Evolutionary conservation across 345 rosid species (phyloP).

Genomic region (Excoecaria agallocha): DNA sequence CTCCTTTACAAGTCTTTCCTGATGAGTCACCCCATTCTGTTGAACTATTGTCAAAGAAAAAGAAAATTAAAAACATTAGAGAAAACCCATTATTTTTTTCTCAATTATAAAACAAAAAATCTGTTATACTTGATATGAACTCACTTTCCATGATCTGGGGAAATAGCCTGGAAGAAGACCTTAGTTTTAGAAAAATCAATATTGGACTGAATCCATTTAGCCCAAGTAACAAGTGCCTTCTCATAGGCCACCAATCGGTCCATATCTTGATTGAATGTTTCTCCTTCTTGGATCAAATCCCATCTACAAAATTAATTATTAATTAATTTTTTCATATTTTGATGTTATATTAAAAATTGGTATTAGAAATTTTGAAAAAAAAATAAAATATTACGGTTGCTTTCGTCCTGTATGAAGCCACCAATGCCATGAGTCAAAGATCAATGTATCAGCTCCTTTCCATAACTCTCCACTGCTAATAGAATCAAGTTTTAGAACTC

Average conservation of each 20-base stretch:
- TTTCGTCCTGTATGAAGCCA: constrained; percentile 13
- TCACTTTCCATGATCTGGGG: constrained; percentile 60
- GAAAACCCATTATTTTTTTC: constrained; percentile 35
- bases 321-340: neutral
- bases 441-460: constrained; percentile 1
- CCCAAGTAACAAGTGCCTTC: constrained; percentile 20
- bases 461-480: neutral
- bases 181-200: constrained; percentile 16
- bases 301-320: constrained; percentile 13
- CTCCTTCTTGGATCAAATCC: constrained; percentile 16
- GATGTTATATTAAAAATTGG: neutral
- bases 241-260: constrained; percentile 20
- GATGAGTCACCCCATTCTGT: constrained; percentile 45
- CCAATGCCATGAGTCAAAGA: constrained; percentile 23
- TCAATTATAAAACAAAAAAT: too few species aligned
- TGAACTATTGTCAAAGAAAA: neutral
- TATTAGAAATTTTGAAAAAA: neutral
- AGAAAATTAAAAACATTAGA: neutral
- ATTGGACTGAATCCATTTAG: constrained; percentile 13
- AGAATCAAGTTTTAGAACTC: constrained; percentile 17
- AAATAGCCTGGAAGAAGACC: constrained; percentile 26
- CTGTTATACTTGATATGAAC: neutral
- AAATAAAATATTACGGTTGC: constrained; percentile 7
- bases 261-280: constrained; percentile 12
- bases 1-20: constrained; percentile 38